These are phyloP conservation scores for Encephalitozoon hellem DNA, from an alignment of 371 early-diverging fungal species.

Conservation along the genomic window DNA sequence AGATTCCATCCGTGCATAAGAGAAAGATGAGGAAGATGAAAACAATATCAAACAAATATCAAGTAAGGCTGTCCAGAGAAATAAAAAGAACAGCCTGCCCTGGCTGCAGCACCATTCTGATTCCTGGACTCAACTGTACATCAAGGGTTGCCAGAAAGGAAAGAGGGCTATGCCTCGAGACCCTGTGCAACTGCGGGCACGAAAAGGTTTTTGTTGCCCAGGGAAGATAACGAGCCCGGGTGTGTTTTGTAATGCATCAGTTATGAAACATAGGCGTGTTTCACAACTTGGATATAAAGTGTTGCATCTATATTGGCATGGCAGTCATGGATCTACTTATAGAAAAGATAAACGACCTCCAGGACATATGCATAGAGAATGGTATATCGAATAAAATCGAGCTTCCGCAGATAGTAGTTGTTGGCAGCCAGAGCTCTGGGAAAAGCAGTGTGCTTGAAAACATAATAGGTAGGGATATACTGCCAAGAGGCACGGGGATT, in stretches of 20 bases:
- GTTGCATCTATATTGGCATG: background rate
- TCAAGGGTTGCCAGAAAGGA: background rate
- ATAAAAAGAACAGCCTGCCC: background rate
- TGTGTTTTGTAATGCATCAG: background rate
- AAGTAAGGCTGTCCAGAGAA: background rate
- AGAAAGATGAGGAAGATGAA: constrained; percentile 1
- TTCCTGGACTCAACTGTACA: background rate
- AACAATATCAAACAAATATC: background rate
- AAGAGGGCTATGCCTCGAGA: background rate
- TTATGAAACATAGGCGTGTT: background rate
- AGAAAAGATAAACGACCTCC: constrained; percentile 68
- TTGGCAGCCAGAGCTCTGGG: constrained; percentile 72
- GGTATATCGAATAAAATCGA: constrained; percentile 68
- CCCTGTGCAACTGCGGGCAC: background rate
- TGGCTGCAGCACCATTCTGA: background rate
- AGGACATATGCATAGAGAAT: constrained; percentile 88
- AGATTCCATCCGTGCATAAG: background rate
- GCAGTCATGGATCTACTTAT: constrained; percentile 31
- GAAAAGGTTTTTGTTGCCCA: background rate
- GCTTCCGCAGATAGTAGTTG: constrained; percentile 75
- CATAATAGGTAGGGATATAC: constrained; percentile 75
- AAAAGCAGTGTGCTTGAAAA: constrained; percentile 81
- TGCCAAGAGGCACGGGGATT: constrained; percentile 79
- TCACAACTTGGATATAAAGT: constrained; percentile 1
- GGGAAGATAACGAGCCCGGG: background rate